Evolutionary conservation across 768 basidiomycete genomes (phyloP).

Genomic region (Strobilomyces echinocephalus): DNA sequence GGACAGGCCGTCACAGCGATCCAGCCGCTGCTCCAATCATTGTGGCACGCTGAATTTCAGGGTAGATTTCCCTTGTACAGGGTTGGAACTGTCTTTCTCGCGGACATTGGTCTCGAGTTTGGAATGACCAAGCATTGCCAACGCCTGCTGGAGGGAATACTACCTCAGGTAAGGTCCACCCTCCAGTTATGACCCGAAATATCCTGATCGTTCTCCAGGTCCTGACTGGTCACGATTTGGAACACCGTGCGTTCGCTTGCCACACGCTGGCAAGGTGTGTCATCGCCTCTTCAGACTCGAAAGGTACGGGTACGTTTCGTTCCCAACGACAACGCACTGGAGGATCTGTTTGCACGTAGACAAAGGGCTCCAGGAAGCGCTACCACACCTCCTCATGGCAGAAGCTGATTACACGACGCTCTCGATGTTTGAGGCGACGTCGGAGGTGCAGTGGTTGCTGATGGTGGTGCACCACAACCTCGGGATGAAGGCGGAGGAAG

Average conservation of each 20-base stretch:
- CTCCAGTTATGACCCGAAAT: neutral
- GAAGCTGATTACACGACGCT: conserved; percentile 62
- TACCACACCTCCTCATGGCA: conserved; percentile 57
- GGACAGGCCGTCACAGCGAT: conserved; percentile 61
- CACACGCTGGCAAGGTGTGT: conserved; percentile 73
- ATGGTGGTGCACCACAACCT: conserved; percentile 72
- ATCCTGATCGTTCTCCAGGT: conserved; percentile 39
- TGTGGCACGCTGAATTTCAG: conserved; percentile 81
- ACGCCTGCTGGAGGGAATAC: conserved; percentile 67
- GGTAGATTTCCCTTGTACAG: conserved; percentile 64
- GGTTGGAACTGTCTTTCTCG: conserved; percentile 64
- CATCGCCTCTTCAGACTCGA: conserved; percentile 50
- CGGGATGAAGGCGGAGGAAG: conserved; percentile 48
- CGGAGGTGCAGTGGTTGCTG: conserved; percentile 69
- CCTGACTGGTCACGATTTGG: conserved; percentile 65
- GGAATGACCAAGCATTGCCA: conserved; percentile 64
- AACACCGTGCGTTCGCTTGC: conserved; percentile 71
- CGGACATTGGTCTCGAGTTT: conserved; percentile 75
- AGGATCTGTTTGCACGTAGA: conserved; percentile 13
- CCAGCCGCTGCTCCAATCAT: conserved; percentile 60
- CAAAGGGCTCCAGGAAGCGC: conserved; percentile 46
- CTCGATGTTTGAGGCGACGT: conserved; percentile 52
- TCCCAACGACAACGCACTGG: conserved; percentile 13
- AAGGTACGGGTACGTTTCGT: conserved; percentile 33
- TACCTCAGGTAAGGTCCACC: conserved; percentile 63